Evolutionary conservation across 2,329 filamentous ascomycete species (phyloP), one percentile per base, ranked within the genome.

Genomic region (Calonectria multiphialidica): DNA sequence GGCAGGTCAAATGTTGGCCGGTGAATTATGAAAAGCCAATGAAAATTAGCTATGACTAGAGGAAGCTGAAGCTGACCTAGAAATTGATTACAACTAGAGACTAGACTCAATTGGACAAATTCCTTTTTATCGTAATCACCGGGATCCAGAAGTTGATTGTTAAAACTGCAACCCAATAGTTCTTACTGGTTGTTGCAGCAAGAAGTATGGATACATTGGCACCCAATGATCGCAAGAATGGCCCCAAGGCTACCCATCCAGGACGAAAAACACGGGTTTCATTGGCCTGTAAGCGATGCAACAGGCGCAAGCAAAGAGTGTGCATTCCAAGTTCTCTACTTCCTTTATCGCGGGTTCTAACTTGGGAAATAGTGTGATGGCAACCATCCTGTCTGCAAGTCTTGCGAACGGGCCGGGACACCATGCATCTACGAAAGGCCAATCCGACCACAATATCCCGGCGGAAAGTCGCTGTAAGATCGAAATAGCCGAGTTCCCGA

Each of bases 381-480:
- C 35, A 72, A 35, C 2, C 76, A 79, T 55, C 78, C 79, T 0
- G 72, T 72, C 3, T 80, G 79, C 47, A 78, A 65, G 35, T 77
- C 77, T 2, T 80, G 79, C 65, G 66, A 76, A 21, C 76, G 74
- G 42, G 77, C 77, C 2, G 72, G 68, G 16, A 68, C 72, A 0
- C 28, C 68, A 0, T 80, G 79, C 35, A 40, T 79, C 28, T 80
- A 80, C 33, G 78, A 80, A 71, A 72, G 75, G 1, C 65, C 76
- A 2, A 50, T 80, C 1, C 74, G 79, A 2, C 78, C 79, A 6
- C 78, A 77, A 33, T 80, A 80, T 33, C 79, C 79, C 1, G 79
- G 79, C 0, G 79, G 78, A 3, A 80, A 80, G 47, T 76, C 79
- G 3, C 53, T 59, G 53, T 59, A 18, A 16, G 53, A 25, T n/a